Percentiles rank a stretch among this genome's conserved stretches.
These are phyloP conservation scores for Suaeda aralocaspica DNA, from an alignment of 148 eudicot genomes.

Conservation along the genomic window DNA sequence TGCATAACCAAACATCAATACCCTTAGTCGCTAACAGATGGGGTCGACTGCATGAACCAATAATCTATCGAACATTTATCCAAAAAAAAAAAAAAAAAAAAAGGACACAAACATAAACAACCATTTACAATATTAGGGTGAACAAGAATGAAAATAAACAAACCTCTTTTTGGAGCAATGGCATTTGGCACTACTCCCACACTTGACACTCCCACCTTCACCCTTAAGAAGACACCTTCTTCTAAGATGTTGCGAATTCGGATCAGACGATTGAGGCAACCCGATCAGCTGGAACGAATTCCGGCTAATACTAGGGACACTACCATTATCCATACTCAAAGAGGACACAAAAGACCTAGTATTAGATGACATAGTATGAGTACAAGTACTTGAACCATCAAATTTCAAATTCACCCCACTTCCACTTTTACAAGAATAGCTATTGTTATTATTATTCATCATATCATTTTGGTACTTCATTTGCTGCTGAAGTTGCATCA, in stretches of 20 bases:
- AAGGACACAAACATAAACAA: neutral
- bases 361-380: conserved; percentile 41
- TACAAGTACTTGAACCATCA: conserved; percentile 35
- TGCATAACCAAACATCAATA: conserved; percentile 25
- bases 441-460: conserved; percentile 3
- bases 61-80: neutral
- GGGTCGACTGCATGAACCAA: too few relatives aligned
- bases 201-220: conserved; percentile 43
- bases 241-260: conserved; percentile 27
- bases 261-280: conserved; percentile 39
- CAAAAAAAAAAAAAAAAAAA: too few relatives aligned
- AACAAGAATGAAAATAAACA: neutral
- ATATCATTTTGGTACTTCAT: conserved; percentile 34
- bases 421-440: conserved; percentile 20
- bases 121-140: neutral
- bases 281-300: conserved; percentile 46
- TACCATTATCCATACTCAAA: conserved; percentile 49
- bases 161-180: conserved; percentile 59
- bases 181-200: conserved; percentile 43
- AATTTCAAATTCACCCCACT: conserved; percentile 41
- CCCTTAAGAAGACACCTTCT: conserved; percentile 38
- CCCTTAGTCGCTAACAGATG: too few relatives aligned
- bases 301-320: conserved; percentile 24
- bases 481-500: conserved; percentile 38
- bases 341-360: conserved; percentile 50